These are phyloP conservation scores for Amanita subjunquillea DNA, from an alignment of 768 basidiomycete species.

Conservation along the genomic window DNA sequence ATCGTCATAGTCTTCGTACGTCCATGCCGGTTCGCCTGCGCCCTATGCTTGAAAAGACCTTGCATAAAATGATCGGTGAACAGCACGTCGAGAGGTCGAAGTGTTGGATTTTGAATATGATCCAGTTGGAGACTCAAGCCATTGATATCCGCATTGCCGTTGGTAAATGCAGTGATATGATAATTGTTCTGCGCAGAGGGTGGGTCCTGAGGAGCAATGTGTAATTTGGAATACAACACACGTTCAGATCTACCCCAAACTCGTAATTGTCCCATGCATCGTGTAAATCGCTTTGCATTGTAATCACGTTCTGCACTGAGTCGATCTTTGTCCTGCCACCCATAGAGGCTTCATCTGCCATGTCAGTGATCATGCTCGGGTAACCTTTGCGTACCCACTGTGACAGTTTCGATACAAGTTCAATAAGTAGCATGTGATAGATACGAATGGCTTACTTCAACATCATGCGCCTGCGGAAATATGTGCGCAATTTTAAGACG, in stretches of 20 bases:
- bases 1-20: constrained; percentile 12
- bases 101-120: constrained; percentile 17
- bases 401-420: background rate
- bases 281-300: constrained; percentile 11
- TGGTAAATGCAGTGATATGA: constrained; percentile 18
- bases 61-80: constrained; percentile 22
- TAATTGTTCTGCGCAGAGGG: constrained; percentile 16
- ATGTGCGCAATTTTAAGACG: constrained; percentile 13
- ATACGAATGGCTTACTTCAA: constrained; percentile 11
- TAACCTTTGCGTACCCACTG: constrained; percentile 14
- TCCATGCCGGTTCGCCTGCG: constrained; percentile 17
- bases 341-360: constrained; percentile 1
- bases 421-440: background rate
- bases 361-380: constrained; percentile 9
- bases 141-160: constrained; percentile 16
- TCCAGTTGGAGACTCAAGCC: constrained; percentile 13
- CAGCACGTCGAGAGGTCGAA: constrained; percentile 21
- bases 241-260: constrained; percentile 13
- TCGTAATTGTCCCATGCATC: constrained; percentile 14
- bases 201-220: background rate
- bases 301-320: constrained; percentile 13
- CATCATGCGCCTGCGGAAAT: constrained; percentile 16
- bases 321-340: constrained; percentile 11
- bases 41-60: constrained; percentile 22
- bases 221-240: constrained; percentile 6